These are phyloP conservation scores for Botrytis fabae DNA, from an alignment of 2,329 filamentous ascomycete species.

Conservation along the genomic window DNA sequence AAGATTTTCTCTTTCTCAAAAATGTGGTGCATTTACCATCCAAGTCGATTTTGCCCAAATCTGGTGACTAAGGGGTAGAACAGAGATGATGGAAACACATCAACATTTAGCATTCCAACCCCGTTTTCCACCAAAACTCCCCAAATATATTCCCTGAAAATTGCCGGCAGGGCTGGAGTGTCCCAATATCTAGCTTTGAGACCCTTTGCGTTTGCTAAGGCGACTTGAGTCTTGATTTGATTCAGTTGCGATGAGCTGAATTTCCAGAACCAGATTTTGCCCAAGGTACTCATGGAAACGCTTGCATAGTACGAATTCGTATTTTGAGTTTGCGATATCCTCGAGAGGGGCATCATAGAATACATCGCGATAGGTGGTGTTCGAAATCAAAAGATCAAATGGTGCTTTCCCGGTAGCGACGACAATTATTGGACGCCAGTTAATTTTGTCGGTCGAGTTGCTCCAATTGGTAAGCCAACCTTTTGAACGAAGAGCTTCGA, in stretches of 20 bases:
- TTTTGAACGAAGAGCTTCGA: conserved; percentile 45
- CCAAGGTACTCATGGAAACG: conserved; percentile 27
- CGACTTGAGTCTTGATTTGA: conserved; percentile 33
- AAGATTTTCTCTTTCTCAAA: background rate
- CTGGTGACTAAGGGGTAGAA: conserved; percentile 8
- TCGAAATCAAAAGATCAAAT: conserved; percentile 41
- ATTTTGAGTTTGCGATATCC: conserved; percentile 22
- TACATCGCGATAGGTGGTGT: conserved; percentile 47
- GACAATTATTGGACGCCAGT: conserved; percentile 48
- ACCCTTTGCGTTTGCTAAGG: conserved; percentile 41
- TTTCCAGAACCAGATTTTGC: conserved; percentile 12
- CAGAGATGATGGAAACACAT: conserved; percentile 34
- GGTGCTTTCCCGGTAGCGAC: conserved; percentile 52
- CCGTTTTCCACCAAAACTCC: conserved; percentile 42
- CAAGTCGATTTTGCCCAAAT: conserved; percentile 5
- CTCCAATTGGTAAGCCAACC: conserved; percentile 44
- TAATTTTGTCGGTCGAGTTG: conserved; percentile 40
- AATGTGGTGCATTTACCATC: background rate
- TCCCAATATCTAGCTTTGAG: conserved; percentile 47
- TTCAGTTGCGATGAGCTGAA: conserved; percentile 31
- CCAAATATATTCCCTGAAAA: conserved; percentile 45
- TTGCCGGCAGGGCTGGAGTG: conserved; percentile 45
- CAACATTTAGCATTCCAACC: conserved; percentile 47
- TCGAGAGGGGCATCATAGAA: conserved; percentile 51
- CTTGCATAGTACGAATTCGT: conserved; percentile 40